Conservation (phyloP, 2,329 filamentous ascomycete species). For the Pestalotiopsis sp. region DNA sequence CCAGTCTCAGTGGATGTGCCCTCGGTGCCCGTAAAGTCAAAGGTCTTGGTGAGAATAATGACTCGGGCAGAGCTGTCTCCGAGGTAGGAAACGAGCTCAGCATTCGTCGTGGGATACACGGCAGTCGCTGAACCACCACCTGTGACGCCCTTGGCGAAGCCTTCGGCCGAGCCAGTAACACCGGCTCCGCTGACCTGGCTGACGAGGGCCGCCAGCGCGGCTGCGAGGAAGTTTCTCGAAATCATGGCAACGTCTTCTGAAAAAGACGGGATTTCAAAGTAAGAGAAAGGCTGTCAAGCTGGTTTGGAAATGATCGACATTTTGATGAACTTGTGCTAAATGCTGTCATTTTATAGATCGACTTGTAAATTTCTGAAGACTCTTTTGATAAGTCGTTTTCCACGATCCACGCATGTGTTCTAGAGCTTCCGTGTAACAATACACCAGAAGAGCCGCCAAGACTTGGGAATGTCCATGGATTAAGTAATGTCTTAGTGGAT, state of each 20-base stretch:
- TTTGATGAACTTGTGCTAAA: not conserved
- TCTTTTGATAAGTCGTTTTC: not conserved
- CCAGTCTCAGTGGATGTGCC: slow-evolving; percentile 53
- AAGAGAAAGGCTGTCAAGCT: not conserved
- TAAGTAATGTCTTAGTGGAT: not conserved
- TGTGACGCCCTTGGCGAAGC: slow-evolving; percentile 54
- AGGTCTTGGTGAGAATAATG: slow-evolving; percentile 59
- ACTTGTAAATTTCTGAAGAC: not conserved
- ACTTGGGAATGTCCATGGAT: not conserved
- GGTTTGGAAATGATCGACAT: not conserved
- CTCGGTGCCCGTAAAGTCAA: slow-evolving; percentile 58
- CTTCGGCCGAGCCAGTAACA: slow-evolving; percentile 40
- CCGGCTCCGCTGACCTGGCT: slow-evolving; percentile 22
- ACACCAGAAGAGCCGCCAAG: not conserved
- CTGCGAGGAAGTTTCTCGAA: not conserved
- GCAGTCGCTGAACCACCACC: slow-evolving; percentile 58
- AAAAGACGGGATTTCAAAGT: not conserved
- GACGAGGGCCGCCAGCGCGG: slow-evolving; percentile 2
- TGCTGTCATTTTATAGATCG: not conserved
- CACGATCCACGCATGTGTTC: not conserved
- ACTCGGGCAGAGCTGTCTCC: slow-evolving; percentile 53
- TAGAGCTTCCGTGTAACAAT: not conserved
- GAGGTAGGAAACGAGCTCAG: slow-evolving; percentile 61
- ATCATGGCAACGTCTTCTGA: not conserved
- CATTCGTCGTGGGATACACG: slow-evolving; percentile 54